These are phyloP conservation scores for Fragosphaeria purpurea DNA, from an alignment of 2,329 filamentous ascomycete species.

Conservation along the genomic window DNA sequence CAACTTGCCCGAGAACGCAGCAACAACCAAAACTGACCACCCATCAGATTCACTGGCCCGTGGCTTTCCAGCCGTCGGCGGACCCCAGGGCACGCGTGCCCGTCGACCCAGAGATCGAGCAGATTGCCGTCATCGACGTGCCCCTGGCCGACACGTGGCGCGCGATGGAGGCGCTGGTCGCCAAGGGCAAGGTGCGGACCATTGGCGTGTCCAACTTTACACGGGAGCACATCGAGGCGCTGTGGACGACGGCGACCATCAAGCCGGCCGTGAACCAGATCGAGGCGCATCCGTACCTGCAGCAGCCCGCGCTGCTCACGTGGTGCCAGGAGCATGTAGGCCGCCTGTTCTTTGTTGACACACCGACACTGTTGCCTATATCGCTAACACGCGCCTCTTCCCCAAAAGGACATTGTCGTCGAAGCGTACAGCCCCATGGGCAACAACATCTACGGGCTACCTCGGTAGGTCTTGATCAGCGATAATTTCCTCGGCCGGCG, in stretches of 20 bases:
- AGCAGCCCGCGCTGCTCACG: constrained; percentile 45
- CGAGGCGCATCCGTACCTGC: constrained; percentile 60
- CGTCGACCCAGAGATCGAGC: not conserved
- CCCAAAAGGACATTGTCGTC: constrained; percentile 40
- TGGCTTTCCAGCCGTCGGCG: constrained; percentile 25
- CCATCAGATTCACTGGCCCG: constrained; percentile 48
- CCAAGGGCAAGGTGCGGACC: constrained; percentile 39
- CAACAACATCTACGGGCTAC: constrained; percentile 10
- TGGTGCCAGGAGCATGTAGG: constrained; percentile 37
- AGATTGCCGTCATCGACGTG: constrained; percentile 29
- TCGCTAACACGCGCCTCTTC: not conserved
- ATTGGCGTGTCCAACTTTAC: constrained; percentile 55
- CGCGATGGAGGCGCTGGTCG: constrained; percentile 45
- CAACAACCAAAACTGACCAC: not conserved
- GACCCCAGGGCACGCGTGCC: constrained; percentile 1
- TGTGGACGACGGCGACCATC: constrained; percentile 35
- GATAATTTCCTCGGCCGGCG: not conserved
- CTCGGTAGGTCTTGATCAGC: not conserved
- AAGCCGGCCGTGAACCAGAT: constrained; percentile 49
- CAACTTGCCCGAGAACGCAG: too few species aligned
- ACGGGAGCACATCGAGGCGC: constrained; percentile 47
- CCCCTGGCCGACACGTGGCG: constrained; percentile 32
- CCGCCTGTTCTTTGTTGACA: not conserved
- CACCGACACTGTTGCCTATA: not conserved
- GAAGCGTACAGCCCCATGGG: constrained; percentile 58